phyloP scores from a whole-genome alignment of 805 yeast species.

The Ogataea chonburiensis region DNA sequence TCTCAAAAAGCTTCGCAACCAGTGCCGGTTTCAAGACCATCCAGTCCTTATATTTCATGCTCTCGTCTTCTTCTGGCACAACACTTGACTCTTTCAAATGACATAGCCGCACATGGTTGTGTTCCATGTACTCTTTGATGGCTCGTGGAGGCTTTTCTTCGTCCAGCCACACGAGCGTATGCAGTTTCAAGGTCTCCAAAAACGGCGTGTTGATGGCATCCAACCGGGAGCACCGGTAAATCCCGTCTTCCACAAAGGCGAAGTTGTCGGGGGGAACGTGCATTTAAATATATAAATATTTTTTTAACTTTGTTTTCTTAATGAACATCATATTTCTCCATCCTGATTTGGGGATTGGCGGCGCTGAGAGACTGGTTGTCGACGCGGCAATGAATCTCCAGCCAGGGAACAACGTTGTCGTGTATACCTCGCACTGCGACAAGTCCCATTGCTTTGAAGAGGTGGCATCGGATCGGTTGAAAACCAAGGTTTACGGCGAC shows the following conservation, averaged over 20 bases:
- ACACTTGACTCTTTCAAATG: slow-evolving; percentile 36
- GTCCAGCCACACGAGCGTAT: slow-evolving; percentile 70
- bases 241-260: slow-evolving; percentile 85
- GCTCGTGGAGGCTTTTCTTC: slow-evolving; percentile 82
- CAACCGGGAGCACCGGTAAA: slow-evolving; percentile 77
- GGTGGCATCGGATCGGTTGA: slow-evolving; percentile 54
- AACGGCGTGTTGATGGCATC: slow-evolving; percentile 78
- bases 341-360: slow-evolving; percentile 96
- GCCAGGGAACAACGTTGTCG: slow-evolving; percentile 42
- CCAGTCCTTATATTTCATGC: slow-evolving; percentile 48
- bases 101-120: slow-evolving; percentile 51
- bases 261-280: slow-evolving; percentile 90
- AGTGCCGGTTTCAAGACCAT: slow-evolving; percentile 70
- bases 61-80: slow-evolving; percentile 28
- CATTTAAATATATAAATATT: slow-evolving; percentile 42
- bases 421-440: slow-evolving; percentile 92
- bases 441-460: slow-evolving; percentile 88
- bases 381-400: slow-evolving; percentile 86
- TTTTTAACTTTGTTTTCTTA: not conserved
- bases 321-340: slow-evolving; percentile 82
- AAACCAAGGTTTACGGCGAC: slow-evolving; percentile 79
- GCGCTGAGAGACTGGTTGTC: slow-evolving; percentile 96
- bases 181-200: slow-evolving; percentile 66
- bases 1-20: slow-evolving; percentile 62
- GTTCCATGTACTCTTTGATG: slow-evolving; percentile 62